Percentiles rank a stretch among this genome's conserved stretches.
phyloP scores from a whole-genome alignment of 2,329 filamentous ascomycete genomes.

The Trichoderma sp. region DNA sequence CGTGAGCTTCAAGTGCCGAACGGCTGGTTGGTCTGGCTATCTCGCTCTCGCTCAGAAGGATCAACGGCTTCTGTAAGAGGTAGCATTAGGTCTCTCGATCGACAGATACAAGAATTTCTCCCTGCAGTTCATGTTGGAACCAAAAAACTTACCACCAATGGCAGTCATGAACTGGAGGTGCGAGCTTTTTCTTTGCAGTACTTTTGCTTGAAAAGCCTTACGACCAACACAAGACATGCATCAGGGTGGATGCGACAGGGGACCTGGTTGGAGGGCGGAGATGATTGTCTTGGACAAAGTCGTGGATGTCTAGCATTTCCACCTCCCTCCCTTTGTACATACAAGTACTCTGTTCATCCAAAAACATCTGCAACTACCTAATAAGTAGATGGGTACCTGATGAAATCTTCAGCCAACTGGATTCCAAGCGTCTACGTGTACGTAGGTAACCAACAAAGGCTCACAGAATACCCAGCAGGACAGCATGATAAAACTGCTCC shows the following conservation, averaged over 20 bases:
- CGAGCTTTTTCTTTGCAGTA: neutral
- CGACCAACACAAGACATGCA: constrained; percentile 2
- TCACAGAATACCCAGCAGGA: neutral
- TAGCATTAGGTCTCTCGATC: neutral
- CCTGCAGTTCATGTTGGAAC: neutral
- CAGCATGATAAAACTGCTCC: neutral
- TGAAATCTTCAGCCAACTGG: neutral
- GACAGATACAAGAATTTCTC: neutral
- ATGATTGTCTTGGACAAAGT: neutral
- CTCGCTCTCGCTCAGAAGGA: neutral
- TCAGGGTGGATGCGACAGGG: neutral
- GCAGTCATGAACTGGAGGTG: neutral
- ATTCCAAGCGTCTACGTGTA: neutral
- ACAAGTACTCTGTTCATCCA: neutral
- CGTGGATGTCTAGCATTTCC: neutral
- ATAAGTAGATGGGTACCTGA: neutral
- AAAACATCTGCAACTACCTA: neutral
- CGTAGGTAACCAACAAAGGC: neutral
- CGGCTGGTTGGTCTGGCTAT: neutral
- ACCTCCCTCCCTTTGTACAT: neutral
- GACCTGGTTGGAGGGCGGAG: neutral
- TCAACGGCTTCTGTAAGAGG: neutral
- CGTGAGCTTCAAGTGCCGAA: neutral
- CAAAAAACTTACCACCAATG: neutral
- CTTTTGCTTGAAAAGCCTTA: neutral